Base-by-base conservation (phyloP, 176 grass and related monocot species). In the Rhynchospora pubera region DNA sequence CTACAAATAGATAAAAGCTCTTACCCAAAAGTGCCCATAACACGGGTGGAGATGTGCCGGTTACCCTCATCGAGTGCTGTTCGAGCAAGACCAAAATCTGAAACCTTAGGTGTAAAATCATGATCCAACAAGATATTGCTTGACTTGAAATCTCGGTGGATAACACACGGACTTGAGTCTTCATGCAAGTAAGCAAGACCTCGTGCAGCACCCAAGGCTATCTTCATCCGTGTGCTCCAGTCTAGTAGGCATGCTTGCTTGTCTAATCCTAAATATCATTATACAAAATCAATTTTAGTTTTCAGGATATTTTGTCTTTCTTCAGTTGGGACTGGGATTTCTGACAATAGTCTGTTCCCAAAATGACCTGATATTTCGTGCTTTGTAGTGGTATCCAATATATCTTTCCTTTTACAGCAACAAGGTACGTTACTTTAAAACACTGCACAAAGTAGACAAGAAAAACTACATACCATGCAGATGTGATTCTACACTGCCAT, bases 1-100 rank as follows among this genome's bases (percentile, higher is more conserved):
- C 39, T 34, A 19, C 77, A 57, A 57, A 19, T 11, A 72, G 32
- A 23, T 46, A 68, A 67, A 83, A 65, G 14, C 69, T 79, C 11
- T 19, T 89, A 99, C 96, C 96, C 96, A 14, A 99, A 95, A 80
- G 96, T 99, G 66, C 96, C 96, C 96, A 99, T 95, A 21, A 99
- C 91, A 83, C 87, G 91, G 11, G 96, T 99, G 57, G 96, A 99
- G 70, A 99, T 95, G 84, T 99, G 92, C 65, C 89, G 84, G 79
- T 89, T 91, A 56, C 91, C 93, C 78, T 95, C 96, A 70, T 91
- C 93, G 67, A 93, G 87, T 26, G 90, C 96, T 4, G 87, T 85
- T 85, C 91, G 90, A 65, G 96, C 96, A 42, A 99, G 89, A 82
- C 96, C 96, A 10, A 99, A 99, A 73, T 99, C 96, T 1, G 96